A percentile compares a stretch with the other conserved stretches of the same genome.
Evolutionary conservation across 768 basidiomycete genomes (phyloP).

Genomic region (Galerina marginata): DNA sequence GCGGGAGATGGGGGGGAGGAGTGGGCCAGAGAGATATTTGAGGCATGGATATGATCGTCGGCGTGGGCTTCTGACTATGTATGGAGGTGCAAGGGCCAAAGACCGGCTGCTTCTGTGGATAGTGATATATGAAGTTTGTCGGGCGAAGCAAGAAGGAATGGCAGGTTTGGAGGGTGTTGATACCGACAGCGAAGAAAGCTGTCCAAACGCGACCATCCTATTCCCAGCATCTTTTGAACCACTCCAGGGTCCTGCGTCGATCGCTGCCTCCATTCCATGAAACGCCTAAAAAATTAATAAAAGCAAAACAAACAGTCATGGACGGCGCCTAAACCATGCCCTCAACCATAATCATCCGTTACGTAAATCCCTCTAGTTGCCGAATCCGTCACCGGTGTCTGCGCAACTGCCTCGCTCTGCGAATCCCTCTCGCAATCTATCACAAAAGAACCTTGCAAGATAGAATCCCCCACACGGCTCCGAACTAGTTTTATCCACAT

Average conservation of each 20-base stretch:
- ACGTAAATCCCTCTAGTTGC: slow-evolving; percentile 7
- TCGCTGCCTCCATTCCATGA: slow-evolving; percentile 21
- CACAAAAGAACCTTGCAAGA: slow-evolving; percentile 7
- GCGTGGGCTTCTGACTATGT: slow-evolving; percentile 20
- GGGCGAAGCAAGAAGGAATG: too few relatives aligned
- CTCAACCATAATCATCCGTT: slow-evolving; percentile 4
- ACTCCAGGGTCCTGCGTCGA: slow-evolving; percentile 20
- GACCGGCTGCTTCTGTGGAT: slow-evolving; percentile 13
- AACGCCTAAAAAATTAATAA: slow-evolving; percentile 15
- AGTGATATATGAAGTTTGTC: slow-evolving; percentile 18
- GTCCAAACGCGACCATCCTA: slow-evolving; percentile 4
- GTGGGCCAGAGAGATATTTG: slow-evolving; percentile 19
- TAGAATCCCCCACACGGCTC: slow-evolving; percentile 2
- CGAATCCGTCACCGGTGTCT: slow-evolving; percentile 13
- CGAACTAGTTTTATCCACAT: background rate
- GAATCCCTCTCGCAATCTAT: slow-evolving; percentile 19
- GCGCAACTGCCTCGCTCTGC: slow-evolving; percentile 7
- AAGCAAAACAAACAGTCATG: slow-evolving; percentile 12
- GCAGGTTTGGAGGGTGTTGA: background rate
- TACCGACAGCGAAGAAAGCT: slow-evolving; percentile 11
- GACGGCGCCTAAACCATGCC: slow-evolving; percentile 25
- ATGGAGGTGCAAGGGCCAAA: slow-evolving; percentile 11
- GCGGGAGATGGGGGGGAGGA: slow-evolving; percentile 13
- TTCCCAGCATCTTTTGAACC: slow-evolving; percentile 19
- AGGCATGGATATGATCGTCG: slow-evolving; percentile 18